Evolutionary conservation across 2,329 filamentous ascomycete genomes (phyloP).

Genomic region (Colletotrichum sp.): DNA sequence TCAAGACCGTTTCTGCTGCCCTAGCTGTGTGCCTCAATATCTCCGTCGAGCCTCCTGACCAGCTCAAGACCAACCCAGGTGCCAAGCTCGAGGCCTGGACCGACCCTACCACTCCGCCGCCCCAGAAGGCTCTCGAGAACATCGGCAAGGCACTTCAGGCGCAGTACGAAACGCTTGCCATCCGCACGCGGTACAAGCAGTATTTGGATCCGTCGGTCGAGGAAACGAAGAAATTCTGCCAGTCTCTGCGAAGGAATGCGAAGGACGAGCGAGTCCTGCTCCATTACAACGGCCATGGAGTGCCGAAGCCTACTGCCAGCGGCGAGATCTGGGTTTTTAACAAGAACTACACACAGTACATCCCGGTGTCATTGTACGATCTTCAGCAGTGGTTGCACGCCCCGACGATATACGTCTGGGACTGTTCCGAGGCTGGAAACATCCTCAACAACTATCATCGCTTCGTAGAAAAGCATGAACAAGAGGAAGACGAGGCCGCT

Average conservation of each 20-base stretch:
- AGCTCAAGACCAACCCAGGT: constrained; percentile 92
- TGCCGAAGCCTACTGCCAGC: constrained; percentile 92
- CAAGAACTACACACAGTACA: constrained; percentile 98
- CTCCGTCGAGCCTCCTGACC: constrained; percentile 95
- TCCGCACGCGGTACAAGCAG: constrained; percentile 96
- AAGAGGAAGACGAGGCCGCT: constrained; percentile 79
- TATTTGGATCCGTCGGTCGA: constrained; percentile 96
- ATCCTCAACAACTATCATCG: constrained; percentile 94
- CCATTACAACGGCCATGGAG: constrained; percentile 98
- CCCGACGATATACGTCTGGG: constrained; percentile 95
- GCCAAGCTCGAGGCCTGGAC: constrained; percentile 97
- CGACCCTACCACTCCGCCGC: constrained; percentile 81
- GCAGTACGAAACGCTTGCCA: constrained; percentile 94
- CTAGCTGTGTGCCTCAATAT: constrained; percentile 96
- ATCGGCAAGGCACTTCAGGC: constrained; percentile 96
- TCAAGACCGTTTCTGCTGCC: constrained; percentile 96
- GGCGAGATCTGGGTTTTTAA: constrained; percentile 99
- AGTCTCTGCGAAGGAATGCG: constrained; percentile 86
- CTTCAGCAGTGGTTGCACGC: constrained; percentile 95
- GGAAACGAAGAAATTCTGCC: constrained; percentile 95
- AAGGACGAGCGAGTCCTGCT: constrained; percentile 97
- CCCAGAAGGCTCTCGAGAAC: constrained; percentile 86
- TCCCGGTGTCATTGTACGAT: constrained; percentile 94
- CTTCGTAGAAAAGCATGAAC: constrained; percentile 93
- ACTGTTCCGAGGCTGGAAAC: constrained; percentile 95